Evolutionary conservation across 768 basidiomycete genomes (phyloP), one percentile per base, ranked within the genome.

Genomic region (Russula vinacea): DNA sequence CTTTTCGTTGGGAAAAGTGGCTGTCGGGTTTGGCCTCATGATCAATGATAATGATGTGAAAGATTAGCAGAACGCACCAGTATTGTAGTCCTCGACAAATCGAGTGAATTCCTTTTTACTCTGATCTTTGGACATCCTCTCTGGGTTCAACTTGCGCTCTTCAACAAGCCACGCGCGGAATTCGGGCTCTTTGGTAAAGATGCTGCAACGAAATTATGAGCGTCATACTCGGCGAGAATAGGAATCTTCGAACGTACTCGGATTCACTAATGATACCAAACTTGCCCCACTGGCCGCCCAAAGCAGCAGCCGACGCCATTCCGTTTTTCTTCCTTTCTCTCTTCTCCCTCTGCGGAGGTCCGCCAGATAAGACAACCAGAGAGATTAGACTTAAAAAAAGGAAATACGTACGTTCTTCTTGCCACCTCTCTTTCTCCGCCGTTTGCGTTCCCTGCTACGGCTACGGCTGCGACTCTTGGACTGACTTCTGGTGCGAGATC

Each of bases 101-200:
- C 81, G 80, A 5, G 84, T 78, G 73, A 95, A 97, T 71, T 94
- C 90, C 70, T 92, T 94, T 76, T 85, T 88, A 64, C 84, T 86
- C 67, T 89, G 88, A 55, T 95, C 92, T 70, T 92, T 94, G 16
- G 88, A 82, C 52, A 94, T 79, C 3, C 88, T 88, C 76, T 96
- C 94, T 0, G 94, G 93, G 72, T 96, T 96, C 68, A 93, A 80
- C 72, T 88, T 91, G 52, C 90, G 85, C 72, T 97, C 94, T 73
- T 97, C 94, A 14, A 97, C 85, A 5, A 96, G 84, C 94, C 94
- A 97, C 2, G 90, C 84, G 58, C 90, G 83, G 74, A 96, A 97
- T 75, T 97, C 94, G 64, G 86, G 83, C 35, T 84, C 84, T 71
- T 93, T 95, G 60, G 81, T 86, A 72, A 88, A 91, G 60, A 94